Percentiles rank a stretch among this genome's conserved stretches.
These are phyloP conservation scores for Neurospora tetraspora DNA, from an alignment of 495 filamentous ascomycete species.

Conservation along the genomic window DNA sequence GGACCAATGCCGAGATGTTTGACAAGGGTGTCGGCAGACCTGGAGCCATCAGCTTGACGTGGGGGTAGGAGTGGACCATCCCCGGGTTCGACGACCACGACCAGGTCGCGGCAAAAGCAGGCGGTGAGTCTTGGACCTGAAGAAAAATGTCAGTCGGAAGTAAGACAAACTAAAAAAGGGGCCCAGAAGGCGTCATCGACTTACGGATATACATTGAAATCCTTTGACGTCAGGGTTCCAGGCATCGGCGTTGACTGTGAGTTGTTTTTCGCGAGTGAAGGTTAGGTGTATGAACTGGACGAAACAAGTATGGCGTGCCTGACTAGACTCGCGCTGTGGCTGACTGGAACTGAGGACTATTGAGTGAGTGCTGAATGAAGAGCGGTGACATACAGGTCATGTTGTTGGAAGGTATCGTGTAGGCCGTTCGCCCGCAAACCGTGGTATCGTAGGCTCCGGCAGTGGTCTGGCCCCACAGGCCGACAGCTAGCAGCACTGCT, in stretches of 20 bases:
- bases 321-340: not conserved
- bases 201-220: constrained; percentile 19
- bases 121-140: constrained; percentile 21
- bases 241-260: constrained; percentile 17
- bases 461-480: constrained; percentile 9
- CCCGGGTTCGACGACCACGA: constrained; percentile 12
- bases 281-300: not conserved
- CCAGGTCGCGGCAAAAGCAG: constrained; percentile 22
- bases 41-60: constrained; percentile 19
- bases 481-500: not conserved
- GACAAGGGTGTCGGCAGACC: constrained; percentile 16
- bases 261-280: not conserved
- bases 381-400: constrained; percentile 15
- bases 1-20: constrained; percentile 19
- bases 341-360: not conserved
- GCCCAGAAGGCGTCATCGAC: constrained; percentile 3
- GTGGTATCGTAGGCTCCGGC: constrained; percentile 11
- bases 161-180: not conserved
- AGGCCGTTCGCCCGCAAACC: constrained; percentile 14
- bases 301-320: not conserved
- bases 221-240: constrained; percentile 20
- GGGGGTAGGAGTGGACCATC: constrained; percentile 23
- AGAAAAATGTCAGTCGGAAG: not conserved
- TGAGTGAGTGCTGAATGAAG: not conserved
- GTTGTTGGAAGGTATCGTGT: constrained; percentile 12